phyloP scores from a whole-genome alignment of 306 rosid species.

The Gastrolobium villosum region DNA sequence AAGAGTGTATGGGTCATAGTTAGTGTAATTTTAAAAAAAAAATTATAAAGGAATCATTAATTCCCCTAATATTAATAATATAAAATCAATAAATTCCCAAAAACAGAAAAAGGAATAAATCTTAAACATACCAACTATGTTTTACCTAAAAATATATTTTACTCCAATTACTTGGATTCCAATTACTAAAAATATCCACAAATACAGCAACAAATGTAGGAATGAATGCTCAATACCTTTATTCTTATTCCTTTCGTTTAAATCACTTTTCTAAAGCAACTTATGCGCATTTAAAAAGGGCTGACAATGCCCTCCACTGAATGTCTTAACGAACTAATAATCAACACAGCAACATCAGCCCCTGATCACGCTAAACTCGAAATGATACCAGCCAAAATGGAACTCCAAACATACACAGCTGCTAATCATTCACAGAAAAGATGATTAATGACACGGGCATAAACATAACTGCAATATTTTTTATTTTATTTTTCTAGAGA shows the following conservation, averaged over 20 bases:
- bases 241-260: slow-evolving; percentile 47
- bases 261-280: slow-evolving; percentile 37
- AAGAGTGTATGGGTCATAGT: too few relatives aligned
- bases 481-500: background rate
- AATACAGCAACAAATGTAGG: background rate
- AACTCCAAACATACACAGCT: slow-evolving; percentile 48
- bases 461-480: background rate
- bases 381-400: slow-evolving; percentile 36
- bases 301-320: background rate
- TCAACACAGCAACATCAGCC: background rate
- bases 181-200: slow-evolving; percentile 3
- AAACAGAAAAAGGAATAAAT: background rate
- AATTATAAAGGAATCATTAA: too few relatives aligned
- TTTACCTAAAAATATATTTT: background rate
- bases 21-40: too few relatives aligned
- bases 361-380: slow-evolving; percentile 32
- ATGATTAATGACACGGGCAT: background rate
- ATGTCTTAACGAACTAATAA: slow-evolving; percentile 19
- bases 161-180: background rate
- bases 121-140: background rate
- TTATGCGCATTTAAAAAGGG: slow-evolving; percentile 24
- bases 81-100: background rate
- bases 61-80: too few relatives aligned
- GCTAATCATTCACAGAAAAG: slow-evolving; percentile 40
- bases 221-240: slow-evolving; percentile 40